A percentile compares a stretch with the other conserved stretches of the same genome.
Evolutionary conservation across 139 green algal genomes (phyloP).

Genomic region (Asterochloris sp.): DNA sequence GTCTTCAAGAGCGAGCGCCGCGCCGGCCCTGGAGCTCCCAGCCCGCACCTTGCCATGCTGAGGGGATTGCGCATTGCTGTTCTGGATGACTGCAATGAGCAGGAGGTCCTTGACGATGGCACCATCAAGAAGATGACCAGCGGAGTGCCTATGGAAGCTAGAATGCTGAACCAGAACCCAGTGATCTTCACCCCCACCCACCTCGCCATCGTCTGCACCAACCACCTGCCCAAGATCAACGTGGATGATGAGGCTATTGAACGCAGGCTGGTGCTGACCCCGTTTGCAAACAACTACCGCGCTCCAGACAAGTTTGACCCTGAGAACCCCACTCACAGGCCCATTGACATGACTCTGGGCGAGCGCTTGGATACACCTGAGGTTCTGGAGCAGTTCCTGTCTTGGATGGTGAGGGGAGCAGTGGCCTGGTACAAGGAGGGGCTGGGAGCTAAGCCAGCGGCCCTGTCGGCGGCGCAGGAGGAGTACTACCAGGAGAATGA

Average conservation of each 20-base stretch:
- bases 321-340: neutral
- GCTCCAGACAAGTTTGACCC: neutral
- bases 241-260: neutral
- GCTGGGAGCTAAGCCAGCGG: too few species aligned
- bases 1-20: too few species aligned
- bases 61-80: neutral
- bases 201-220: neutral
- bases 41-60: too few species aligned
- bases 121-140: neutral
- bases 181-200: neutral
- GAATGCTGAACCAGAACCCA: neutral
- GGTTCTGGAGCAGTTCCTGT: neutral
- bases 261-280: slow-evolving; percentile 1
- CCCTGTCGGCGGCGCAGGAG: too few species aligned
- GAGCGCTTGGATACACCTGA: neutral
- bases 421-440: neutral
- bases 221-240: slow-evolving; percentile 6
- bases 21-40: too few species aligned
- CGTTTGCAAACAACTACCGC: neutral
- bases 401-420: neutral
- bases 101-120: neutral
- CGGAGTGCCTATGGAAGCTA: neutral
- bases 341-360: neutral
- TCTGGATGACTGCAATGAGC: neutral
- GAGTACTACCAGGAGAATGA: too few species aligned